Percentiles rank a stretch among this genome's conserved stretches.
Evolutionary conservation across 1,284 basidiomycete species (phyloP).

Genomic region (Grifola frondosa): DNA sequence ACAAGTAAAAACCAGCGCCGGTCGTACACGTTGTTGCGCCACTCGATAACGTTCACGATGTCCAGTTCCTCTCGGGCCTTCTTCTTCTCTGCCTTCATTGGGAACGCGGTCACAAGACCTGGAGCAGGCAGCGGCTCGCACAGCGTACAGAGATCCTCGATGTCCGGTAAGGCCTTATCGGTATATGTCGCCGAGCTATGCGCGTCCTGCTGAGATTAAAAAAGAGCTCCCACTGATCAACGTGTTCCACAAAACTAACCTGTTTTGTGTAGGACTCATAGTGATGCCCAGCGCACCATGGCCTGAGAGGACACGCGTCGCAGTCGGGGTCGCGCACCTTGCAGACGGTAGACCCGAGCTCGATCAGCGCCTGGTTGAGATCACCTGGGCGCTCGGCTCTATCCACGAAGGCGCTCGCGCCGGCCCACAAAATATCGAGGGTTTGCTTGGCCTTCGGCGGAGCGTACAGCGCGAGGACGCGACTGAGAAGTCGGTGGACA

Average conservation of each 20-base stretch:
- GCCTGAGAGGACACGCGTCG: slow-evolving; percentile 64
- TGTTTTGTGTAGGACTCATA: slow-evolving; percentile 24
- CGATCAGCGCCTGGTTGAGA: slow-evolving; percentile 86
- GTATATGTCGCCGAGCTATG: slow-evolving; percentile 10
- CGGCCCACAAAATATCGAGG: slow-evolving; percentile 80
- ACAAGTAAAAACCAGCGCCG: slow-evolving; percentile 72
- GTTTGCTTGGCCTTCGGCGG: slow-evolving; percentile 77
- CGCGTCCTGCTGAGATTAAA: slow-evolving; percentile 11
- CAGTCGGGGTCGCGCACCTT: slow-evolving; percentile 81
- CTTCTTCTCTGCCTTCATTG: slow-evolving; percentile 86
- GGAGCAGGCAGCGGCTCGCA: slow-evolving; percentile 65
- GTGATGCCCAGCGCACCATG: slow-evolving; percentile 66
- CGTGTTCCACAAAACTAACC: too few relatives aligned
- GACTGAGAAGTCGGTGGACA: slow-evolving; percentile 79
- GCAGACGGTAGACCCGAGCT: slow-evolving; percentile 89
- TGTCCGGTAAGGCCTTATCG: slow-evolving; percentile 43
- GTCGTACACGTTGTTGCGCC: slow-evolving; percentile 42
- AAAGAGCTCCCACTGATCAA: too few relatives aligned
- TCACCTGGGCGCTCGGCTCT: slow-evolving; percentile 65
- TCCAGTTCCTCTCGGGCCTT: slow-evolving; percentile 84
- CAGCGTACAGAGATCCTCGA: slow-evolving; percentile 73
- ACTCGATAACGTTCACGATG: slow-evolving; percentile 84
- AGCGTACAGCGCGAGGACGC: slow-evolving; percentile 81
- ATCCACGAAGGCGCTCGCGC: slow-evolving; percentile 69
- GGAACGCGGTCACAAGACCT: slow-evolving; percentile 67